Conservation (phyloP, 805 yeast species). For the Yamadazyma tumulicola region DNA sequence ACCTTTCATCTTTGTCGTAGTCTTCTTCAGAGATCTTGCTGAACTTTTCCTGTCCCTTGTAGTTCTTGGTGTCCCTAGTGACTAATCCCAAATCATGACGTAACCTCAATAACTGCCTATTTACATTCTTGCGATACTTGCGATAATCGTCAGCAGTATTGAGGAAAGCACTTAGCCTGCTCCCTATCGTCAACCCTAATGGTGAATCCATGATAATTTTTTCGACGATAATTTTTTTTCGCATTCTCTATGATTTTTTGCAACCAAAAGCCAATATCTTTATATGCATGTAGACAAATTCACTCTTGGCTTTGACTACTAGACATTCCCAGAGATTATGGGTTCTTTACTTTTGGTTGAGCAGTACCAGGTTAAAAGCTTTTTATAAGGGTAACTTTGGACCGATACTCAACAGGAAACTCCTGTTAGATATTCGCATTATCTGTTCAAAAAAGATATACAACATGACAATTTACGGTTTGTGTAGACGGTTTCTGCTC, state of each 20-base stretch:
- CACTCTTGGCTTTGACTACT: background rate
- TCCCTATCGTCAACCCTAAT: constrained; percentile 45
- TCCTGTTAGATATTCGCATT: background rate
- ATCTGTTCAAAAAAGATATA: background rate
- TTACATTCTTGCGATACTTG: constrained; percentile 61
- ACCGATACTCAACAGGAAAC: background rate
- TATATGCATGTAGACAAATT: background rate
- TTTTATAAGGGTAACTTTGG: background rate
- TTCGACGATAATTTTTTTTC: background rate
- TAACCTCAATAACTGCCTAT: constrained; percentile 56
- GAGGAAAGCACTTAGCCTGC: constrained; percentile 59
- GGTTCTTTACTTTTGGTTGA: background rate
- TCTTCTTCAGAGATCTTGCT: constrained; percentile 45
- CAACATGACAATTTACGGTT: background rate
- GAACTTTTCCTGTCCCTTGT: constrained; percentile 45
- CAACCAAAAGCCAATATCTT: constrained; percentile 1
- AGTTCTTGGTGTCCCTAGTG: constrained; percentile 64
- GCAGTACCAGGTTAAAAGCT: background rate
- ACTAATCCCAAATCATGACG: constrained; percentile 64
- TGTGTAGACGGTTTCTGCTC: background rate
- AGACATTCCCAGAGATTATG: background rate
- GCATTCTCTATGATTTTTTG: background rate
- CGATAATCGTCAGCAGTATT: constrained; percentile 67
- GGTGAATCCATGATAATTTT: constrained; percentile 37
- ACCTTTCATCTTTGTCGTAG: constrained; percentile 48